Base-by-base conservation (phyloP, 129 eudicot genomes). In the Pulicaria dysenterica region DNA sequence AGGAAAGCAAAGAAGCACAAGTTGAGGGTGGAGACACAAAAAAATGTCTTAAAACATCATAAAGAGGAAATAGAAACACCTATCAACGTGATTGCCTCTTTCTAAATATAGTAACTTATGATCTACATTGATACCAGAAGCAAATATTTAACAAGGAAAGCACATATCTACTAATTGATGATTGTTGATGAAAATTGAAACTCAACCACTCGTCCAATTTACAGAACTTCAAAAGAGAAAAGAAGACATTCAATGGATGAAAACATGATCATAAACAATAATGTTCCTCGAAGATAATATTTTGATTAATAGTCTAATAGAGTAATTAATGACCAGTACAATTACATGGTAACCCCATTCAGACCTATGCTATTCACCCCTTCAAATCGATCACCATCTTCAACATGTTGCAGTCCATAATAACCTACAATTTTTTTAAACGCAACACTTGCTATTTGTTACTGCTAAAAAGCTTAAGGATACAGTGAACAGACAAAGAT, bases 191-290 rank as follows among this genome's bases (percentile, higher is more conserved):
- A 37, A 49, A 51, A 39, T 16, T 39, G 5, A 69, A 69, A 50
- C 62, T n/a, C 15, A 5, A 49, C 74, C 51, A 69, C 74, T 53
- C 36, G 43, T 58, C 44, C 13, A 58, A 36, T 42, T 34, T 53
- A 6, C 41, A n/a, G 2, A 24, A 24, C 31, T 24, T 24, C 31
- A 24, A 24, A 24, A 10, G 51, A 47, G 11, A 13, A 67, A 8
- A 47, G 12, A 67, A 5, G 51, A 2, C 31, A 24, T 24, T 24
- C 40, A 46, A 31, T n/a, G 10, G 5, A 24, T 46, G 42, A 24
- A 49, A 67, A 31, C 5, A 48, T 11, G 59, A 31, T 34, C n/a
- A 67, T 7, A 67, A 34, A 51, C 31, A 10, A 13, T 24, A 42
- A 41, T 42, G 13, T 64, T 64, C 69, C 69, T 16, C 49, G 41